Conservation (phyloP, 805 yeast genomes). For the Phaffomyces antillensis region DNA sequence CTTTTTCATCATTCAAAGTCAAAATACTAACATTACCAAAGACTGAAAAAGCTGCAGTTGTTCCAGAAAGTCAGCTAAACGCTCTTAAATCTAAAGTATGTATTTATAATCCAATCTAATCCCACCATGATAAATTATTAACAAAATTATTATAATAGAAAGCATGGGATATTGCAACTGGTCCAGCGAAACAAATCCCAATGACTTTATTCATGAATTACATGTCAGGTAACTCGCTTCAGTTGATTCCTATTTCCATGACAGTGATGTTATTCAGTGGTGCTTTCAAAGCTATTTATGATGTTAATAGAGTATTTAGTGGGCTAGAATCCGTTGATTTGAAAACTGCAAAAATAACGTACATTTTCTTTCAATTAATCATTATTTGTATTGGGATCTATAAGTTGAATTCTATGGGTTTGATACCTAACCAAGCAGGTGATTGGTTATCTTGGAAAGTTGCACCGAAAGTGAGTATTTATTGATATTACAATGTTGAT, state of each 20-base stretch:
- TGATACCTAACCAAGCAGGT: constrained; percentile 77
- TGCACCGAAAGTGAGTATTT: constrained; percentile 18
- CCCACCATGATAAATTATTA: neutral
- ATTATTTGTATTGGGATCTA: constrained; percentile 72
- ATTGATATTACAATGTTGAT: neutral
- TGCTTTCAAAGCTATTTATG: constrained; percentile 66
- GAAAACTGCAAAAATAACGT: constrained; percentile 24
- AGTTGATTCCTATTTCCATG: constrained; percentile 87
- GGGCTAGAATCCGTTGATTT: constrained; percentile 35
- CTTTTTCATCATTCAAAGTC: neutral
- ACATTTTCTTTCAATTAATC: constrained; percentile 39
- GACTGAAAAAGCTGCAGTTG: neutral
- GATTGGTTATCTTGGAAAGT: constrained; percentile 93
- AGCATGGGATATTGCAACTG: constrained; percentile 81
- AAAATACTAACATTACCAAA: neutral
- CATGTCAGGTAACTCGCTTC: constrained; percentile 87
- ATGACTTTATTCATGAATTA: constrained; percentile 87
- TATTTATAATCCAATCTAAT: neutral
- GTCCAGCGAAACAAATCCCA: constrained; percentile 82
- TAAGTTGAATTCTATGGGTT: constrained; percentile 83
- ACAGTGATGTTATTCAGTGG: constrained; percentile 74
- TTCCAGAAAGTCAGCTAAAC: neutral
- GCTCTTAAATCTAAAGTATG: constrained; percentile 1
- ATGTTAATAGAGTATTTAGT: constrained; percentile 48
- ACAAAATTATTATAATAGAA: constrained; percentile 30